Evolutionary conservation across 2,329 filamentous ascomycete genomes (phyloP).

Genomic region (Coniochaeta sp.): DNA sequence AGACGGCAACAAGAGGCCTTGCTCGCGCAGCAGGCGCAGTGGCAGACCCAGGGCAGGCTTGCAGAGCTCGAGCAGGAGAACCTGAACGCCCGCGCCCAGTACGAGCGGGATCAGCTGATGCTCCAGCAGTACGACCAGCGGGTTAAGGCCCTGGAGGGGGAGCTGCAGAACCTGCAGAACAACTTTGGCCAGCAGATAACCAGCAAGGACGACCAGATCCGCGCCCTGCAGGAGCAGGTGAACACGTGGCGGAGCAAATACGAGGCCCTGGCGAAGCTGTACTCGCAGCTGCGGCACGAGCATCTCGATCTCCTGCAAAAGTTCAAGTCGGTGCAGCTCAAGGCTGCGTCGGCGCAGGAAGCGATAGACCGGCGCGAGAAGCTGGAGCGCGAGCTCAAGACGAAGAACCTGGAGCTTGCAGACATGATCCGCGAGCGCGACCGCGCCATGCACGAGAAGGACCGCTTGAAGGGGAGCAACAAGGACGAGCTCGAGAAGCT

Average conservation of each 20-base stretch:
- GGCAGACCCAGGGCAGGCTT: conserved; percentile 91
- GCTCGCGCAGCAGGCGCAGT: conserved; percentile 78
- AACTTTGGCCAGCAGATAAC: conserved; percentile 78
- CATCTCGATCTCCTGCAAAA: conserved; percentile 92
- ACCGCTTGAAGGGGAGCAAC: conserved; percentile 75
- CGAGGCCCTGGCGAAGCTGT: conserved; percentile 90
- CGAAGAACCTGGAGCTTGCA: conserved; percentile 96
- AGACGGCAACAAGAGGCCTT: conserved; percentile 85
- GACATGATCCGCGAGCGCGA: conserved; percentile 98
- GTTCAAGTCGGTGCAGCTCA: conserved; percentile 92
- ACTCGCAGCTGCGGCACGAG: conserved; percentile 91
- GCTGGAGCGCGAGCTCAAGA: conserved; percentile 95
- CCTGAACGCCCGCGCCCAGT: conserved; percentile 86
- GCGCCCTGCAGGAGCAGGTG: conserved; percentile 88
- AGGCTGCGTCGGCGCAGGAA: conserved; percentile 94
- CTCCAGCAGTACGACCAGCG: conserved; percentile 92
- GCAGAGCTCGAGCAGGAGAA: conserved; percentile 95
- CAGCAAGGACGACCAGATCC: conserved; percentile 92
- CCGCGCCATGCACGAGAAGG: conserved; percentile 85
- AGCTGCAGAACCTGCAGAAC: conserved; percentile 72
- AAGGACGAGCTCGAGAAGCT: conserved; percentile 93
- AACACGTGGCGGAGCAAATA: conserved; percentile 98
- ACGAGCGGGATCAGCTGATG: conserved; percentile 95
- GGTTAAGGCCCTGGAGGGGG: conserved; percentile 85
- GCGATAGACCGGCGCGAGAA: conserved; percentile 93